phyloP scores from a whole-genome alignment of 2,329 filamentous ascomycete species.

The Fusarium nisikadoi region DNA sequence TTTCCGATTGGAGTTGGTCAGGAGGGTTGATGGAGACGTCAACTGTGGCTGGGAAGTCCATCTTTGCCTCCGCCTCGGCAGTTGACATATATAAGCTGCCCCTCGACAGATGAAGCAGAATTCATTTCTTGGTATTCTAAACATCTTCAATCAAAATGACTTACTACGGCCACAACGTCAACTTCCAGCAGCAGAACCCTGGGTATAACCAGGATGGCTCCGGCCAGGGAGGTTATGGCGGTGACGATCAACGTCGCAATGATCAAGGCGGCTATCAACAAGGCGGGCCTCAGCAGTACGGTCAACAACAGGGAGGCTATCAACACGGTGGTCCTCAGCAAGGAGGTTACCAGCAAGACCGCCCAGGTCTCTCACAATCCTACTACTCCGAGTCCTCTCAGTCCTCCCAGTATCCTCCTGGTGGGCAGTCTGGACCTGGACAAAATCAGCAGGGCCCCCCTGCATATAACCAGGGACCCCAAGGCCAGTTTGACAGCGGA shows the following conservation, averaged over 20 bases:
- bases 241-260: constrained; percentile 13
- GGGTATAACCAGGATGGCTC: constrained; percentile 5
- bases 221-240: constrained; percentile 10
- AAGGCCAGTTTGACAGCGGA: not conserved
- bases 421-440: not conserved
- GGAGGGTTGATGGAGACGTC: constrained; percentile 1
- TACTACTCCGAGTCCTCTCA: constrained; percentile 20
- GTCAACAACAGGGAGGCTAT: constrained; percentile 6
- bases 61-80: constrained; percentile 2
- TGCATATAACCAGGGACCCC: constrained; percentile 1
- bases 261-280: constrained; percentile 14
- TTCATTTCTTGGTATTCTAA: not conserved
- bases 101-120: not conserved
- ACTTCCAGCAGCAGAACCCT: constrained; percentile 16
- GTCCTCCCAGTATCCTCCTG: constrained; percentile 11
- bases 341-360: constrained; percentile 14
- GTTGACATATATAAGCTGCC: constrained; percentile 10
- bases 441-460: constrained; percentile 3
- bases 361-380: constrained; percentile 13
- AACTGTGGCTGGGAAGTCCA: constrained; percentile 8
- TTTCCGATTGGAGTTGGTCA: constrained; percentile 8
- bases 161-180: constrained; percentile 23
- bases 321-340: constrained; percentile 1
- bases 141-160: constrained; percentile 1
- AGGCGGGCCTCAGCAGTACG: not conserved